Conservation (phyloP, 2,329 filamentous ascomycete species). For the Xylariaceae sp. region DNA sequence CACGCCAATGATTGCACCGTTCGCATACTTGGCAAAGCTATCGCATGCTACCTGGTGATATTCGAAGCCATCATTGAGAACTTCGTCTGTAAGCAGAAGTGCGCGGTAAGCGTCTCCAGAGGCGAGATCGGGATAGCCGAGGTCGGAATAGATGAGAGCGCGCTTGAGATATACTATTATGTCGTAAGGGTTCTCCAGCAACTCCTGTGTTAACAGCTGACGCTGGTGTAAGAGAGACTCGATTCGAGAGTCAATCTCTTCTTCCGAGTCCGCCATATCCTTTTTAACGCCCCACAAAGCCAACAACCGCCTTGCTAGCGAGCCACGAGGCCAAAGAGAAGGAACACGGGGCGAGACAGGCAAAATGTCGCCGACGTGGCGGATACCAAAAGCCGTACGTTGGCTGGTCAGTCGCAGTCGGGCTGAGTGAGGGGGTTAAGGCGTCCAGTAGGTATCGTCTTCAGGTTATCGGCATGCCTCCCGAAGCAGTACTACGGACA, state of each 20-base stretch:
- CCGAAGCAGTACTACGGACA: slow-evolving; percentile 1
- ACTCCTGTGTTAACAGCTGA: slow-evolving; percentile 49
- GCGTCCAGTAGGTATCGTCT: no score
- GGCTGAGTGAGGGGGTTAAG: no score
- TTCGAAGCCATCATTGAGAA: slow-evolving; percentile 72
- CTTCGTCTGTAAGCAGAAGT: slow-evolving; percentile 78
- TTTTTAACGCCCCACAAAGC: slow-evolving; percentile 1
- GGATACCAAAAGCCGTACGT: no score
- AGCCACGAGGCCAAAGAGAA: slow-evolving; percentile 1
- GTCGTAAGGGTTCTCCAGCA: slow-evolving; percentile 53
- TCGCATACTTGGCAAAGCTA: slow-evolving; percentile 39
- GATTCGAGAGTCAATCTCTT: slow-evolving; percentile 35
- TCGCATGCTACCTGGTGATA: slow-evolving; percentile 66
- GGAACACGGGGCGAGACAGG: slow-evolving; percentile 2
- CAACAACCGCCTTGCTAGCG: slow-evolving; percentile 1
- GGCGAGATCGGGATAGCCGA: slow-evolving; percentile 86
- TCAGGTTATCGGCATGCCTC: slow-evolving; percentile 3
- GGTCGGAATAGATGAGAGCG: slow-evolving; percentile 62
- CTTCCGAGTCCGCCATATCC: slow-evolving; percentile 20
- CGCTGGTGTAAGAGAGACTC: slow-evolving; percentile 49
- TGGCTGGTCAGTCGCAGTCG: no score
- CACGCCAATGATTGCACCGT: slow-evolving; percentile 38
- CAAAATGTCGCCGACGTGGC: not conserved
- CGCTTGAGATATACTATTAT: slow-evolving; percentile 62
- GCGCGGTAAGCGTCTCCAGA: slow-evolving; percentile 87